phyloP scores from a whole-genome alignment of 108 stramenopile species.

The Cyclotella distinguenda region DNA sequence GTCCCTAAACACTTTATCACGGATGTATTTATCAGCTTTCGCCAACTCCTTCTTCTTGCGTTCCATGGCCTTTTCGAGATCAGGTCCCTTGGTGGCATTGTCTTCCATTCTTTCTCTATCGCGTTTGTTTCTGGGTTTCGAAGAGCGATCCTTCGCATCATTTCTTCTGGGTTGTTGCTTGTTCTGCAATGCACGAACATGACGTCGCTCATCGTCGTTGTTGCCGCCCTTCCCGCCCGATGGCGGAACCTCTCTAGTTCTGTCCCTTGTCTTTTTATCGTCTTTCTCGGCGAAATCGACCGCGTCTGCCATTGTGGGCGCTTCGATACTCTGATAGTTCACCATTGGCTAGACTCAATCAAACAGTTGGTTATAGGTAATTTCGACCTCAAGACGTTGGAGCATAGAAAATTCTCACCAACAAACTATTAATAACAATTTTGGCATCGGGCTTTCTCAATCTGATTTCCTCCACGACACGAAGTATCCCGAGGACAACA shows the following conservation, averaged over 20 bases:
- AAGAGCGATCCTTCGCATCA: background rate
- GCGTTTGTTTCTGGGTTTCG: slow-evolving; percentile 19
- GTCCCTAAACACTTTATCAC: slow-evolving; percentile 32
- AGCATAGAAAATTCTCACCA: no score
- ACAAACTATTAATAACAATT: slow-evolving; percentile 78
- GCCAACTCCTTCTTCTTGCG: slow-evolving; percentile 24
- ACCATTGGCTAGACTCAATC: no score
- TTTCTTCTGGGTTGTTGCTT: background rate
- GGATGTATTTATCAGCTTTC: slow-evolving; percentile 14
- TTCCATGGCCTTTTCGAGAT: slow-evolving; percentile 40
- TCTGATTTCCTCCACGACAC: slow-evolving; percentile 77
- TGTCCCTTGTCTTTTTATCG: slow-evolving; percentile 16
- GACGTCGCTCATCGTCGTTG: background rate
- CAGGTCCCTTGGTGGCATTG: slow-evolving; percentile 32
- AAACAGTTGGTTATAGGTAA: no score
- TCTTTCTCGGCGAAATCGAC: slow-evolving; percentile 34
- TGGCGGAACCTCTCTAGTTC: slow-evolving; percentile 12
- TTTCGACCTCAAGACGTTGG: no score
- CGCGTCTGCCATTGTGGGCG: slow-evolving; percentile 41
- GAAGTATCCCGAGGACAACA: slow-evolving; percentile 70
- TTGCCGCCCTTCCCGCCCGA: background rate
- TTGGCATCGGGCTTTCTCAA: slow-evolving; percentile 63
- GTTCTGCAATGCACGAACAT: background rate
- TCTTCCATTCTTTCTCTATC: slow-evolving; percentile 22
- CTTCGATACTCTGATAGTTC: slow-evolving; percentile 29